Evolutionary conservation across 345 rosid genomes (phyloP).

Genomic region (Eucalyptus pumila): DNA sequence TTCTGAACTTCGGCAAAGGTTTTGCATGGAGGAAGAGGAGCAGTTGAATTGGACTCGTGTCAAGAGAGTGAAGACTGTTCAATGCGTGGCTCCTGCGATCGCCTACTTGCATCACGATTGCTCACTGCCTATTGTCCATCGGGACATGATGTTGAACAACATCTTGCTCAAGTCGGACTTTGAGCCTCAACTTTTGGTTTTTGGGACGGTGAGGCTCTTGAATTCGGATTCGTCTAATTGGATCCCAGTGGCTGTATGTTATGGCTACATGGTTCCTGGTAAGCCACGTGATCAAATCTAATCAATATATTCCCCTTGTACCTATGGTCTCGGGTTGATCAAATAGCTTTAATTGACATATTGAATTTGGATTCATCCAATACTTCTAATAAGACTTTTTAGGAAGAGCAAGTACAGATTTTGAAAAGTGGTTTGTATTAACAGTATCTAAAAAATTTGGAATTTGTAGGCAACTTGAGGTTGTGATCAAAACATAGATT

Average conservation of each 20-base stretch:
- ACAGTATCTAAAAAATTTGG: too few relatives aligned
- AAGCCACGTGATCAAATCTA: too few relatives aligned
- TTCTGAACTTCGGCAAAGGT: conserved; percentile 10
- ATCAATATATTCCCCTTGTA: too few relatives aligned
- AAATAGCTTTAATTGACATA: conserved; percentile 13
- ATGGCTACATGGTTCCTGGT: too few relatives aligned
- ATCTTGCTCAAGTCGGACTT: conserved; percentile 35
- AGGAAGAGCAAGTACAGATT: conserved; percentile 26
- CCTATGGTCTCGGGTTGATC: too few relatives aligned
- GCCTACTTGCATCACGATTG: conserved; percentile 66
- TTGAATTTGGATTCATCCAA: neutral
- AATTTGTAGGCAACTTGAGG: too few relatives aligned
- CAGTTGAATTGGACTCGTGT: conserved; percentile 22
- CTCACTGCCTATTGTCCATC: conserved; percentile 40
- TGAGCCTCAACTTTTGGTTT: conserved; percentile 46
- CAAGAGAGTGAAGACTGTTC: conserved; percentile 25
- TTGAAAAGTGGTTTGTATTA: neutral
- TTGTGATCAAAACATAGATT: too few relatives aligned
- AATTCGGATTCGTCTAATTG: conserved; percentile 26
- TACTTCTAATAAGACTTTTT: too few relatives aligned
- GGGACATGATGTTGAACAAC: conserved; percentile 43
- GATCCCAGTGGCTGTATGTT: conserved; percentile 33
- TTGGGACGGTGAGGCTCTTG: conserved; percentile 48
- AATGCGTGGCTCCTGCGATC: conserved; percentile 41
- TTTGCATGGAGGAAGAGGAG: conserved; percentile 20